phyloP scores from a whole-genome alignment of 1,284 basidiomycete species.

The Cutaneotrichosporon sp. region DNA sequence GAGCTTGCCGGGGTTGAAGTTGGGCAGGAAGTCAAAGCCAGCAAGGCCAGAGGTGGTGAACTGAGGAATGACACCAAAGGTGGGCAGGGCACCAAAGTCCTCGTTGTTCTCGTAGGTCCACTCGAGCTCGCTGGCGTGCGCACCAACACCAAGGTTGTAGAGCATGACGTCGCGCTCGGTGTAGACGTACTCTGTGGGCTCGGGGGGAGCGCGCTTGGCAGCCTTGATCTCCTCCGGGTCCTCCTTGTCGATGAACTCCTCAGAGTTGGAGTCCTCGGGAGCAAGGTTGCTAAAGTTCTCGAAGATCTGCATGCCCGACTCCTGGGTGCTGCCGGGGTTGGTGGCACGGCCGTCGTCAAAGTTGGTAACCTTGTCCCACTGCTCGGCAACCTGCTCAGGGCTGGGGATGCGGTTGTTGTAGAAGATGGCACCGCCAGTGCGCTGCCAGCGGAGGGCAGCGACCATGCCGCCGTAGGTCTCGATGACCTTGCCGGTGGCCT shows the following conservation, averaged over 20 bases:
- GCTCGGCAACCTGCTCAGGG: conserved; percentile 69
- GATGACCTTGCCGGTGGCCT: conserved; percentile 72
- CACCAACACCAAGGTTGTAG: conserved; percentile 95
- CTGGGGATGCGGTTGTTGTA: conserved; percentile 66
- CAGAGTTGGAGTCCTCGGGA: conserved; percentile 47
- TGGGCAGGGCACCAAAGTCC: conserved; percentile 76
- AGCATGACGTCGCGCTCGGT: conserved; percentile 87
- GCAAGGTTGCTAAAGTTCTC: conserved; percentile 70
- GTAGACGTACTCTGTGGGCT: conserved; percentile 64
- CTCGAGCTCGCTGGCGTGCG: conserved; percentile 83
- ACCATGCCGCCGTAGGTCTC: conserved; percentile 92
- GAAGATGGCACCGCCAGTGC: conserved; percentile 70
- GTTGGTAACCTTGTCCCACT: conserved; percentile 75
- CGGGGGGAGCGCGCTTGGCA: conserved; percentile 63
- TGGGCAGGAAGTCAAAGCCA: conserved; percentile 71
- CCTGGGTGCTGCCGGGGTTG: conserved; percentile 64
- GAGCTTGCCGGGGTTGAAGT: conserved; percentile 94
- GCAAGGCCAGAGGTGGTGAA: conserved; percentile 62
- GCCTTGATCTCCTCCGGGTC: conserved; percentile 77
- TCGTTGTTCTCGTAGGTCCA: conserved; percentile 89
- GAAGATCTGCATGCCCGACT: conserved; percentile 71
- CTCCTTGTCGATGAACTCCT: conserved; percentile 68
- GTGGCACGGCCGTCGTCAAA: conserved; percentile 73
- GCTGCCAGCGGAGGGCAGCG: conserved; percentile 88
- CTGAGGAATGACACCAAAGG: conserved; percentile 95